A percentile compares a stretch with the other conserved stretches of the same genome.
These are phyloP conservation scores for Pseudocercospora vitis DNA, from an alignment of 2,329 filamentous ascomycete genomes.

Conservation along the genomic window DNA sequence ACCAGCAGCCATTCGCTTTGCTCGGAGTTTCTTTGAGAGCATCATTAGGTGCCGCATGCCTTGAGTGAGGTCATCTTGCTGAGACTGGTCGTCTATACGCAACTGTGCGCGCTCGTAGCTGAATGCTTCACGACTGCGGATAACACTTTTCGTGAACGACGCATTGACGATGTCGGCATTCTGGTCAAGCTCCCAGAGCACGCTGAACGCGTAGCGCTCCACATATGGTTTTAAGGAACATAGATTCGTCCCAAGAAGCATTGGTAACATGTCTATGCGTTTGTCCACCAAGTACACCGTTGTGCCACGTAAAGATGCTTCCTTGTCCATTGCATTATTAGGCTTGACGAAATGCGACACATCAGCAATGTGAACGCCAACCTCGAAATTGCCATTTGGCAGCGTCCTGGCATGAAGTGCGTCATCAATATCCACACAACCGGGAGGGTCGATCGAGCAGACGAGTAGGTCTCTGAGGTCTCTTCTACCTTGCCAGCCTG, in stretches of 20 bases:
- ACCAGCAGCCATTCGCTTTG: conserved; percentile 94
- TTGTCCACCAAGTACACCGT: conserved; percentile 98
- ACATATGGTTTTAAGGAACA: conserved; percentile 97
- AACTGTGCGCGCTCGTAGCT: conserved; percentile 96
- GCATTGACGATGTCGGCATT: conserved; percentile 81
- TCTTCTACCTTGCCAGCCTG: conserved; percentile 80
- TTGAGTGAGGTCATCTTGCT: conserved; percentile 83
- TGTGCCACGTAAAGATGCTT: conserved; percentile 90
- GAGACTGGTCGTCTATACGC: conserved; percentile 83
- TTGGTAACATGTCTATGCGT: conserved; percentile 98
- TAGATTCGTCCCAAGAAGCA: conserved; percentile 90
- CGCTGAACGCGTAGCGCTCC: conserved; percentile 64
- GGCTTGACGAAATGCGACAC: conserved; percentile 99
- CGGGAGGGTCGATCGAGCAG: conserved; percentile 94
- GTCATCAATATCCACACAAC: conserved; percentile 98
- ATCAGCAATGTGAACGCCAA: conserved; percentile 97
- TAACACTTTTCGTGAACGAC: conserved; percentile 97
- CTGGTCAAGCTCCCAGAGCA: conserved; percentile 75
- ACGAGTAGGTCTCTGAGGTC: conserved; percentile 85
- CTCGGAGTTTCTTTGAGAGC: conserved; percentile 88
- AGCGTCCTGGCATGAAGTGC: conserved; percentile 83
- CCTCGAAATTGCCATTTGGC: conserved; percentile 90
- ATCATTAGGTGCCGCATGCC: conserved; percentile 84
- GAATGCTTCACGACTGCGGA: conserved; percentile 93
- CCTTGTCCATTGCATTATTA: conserved; percentile 93